Base-by-base conservation (phyloP, 2,329 filamentous ascomycete species). In the Curvularia sp. region DNA sequence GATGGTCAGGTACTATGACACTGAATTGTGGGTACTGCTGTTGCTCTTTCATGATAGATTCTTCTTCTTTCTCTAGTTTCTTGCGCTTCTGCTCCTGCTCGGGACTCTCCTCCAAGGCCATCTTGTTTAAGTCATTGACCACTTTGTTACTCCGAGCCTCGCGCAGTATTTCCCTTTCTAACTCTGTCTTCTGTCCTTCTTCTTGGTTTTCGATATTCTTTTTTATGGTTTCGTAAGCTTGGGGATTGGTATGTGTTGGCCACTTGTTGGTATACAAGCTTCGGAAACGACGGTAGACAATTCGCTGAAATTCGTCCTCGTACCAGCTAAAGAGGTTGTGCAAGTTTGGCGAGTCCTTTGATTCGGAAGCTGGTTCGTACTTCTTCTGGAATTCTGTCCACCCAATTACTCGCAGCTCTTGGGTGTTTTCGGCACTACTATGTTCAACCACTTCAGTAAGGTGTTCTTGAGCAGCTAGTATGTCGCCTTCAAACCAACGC, bases 401-500 rank as follows among this genome's bases (percentile, higher is more conserved):
- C 6, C 57, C 49, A 43, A 56, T 60, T 21, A 18, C 32, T 7
- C 53, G 57, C 28, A 60, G 49, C 30, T 56, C 57, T 27, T 32
- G 38, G 10, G 57, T 15, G 2, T 19, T 18, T 7, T 23, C 46
- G 1, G 34, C 25, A 12, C 53, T 38, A 42, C 30, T 30, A 18
- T 49, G 27, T 10, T 42, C 18, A 30, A 55, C 38, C 3, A 18
- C 30, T 50, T 45, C 49, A 21, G 49, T 56, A 9, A 56, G 10
- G 15, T 49, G 45, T 42, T 53, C 57, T 49, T 56, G 57, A 6
- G 30, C 53, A 47, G 57, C 53, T 7, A 60, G 45, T 60, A 60
- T 47, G 45, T 60, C 53, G 15, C 53, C 57, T 25, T 60, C 53
- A 19, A 56, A 60, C 57, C 49, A 56, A 25, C 57, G 57, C 57